These are phyloP conservation scores for Canavalia gladiata DNA, from an alignment of 306 rosid species.

Conservation along the genomic window DNA sequence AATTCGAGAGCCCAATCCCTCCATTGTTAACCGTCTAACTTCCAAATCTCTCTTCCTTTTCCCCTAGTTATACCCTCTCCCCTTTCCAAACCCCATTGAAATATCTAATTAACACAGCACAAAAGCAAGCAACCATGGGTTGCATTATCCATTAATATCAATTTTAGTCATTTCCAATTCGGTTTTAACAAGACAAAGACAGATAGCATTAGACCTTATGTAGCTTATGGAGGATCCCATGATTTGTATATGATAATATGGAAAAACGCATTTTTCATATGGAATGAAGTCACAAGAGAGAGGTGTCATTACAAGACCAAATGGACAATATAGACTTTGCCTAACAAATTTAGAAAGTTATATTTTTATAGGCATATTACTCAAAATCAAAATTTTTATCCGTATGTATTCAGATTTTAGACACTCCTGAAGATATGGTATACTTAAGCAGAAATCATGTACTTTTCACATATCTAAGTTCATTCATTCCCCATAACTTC, in stretches of 20 bases:
- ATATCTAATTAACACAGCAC: neutral
- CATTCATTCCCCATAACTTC: neutral
- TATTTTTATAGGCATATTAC: neutral
- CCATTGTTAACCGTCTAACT: neutral
- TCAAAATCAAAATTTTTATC: neutral
- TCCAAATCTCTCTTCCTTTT: neutral
- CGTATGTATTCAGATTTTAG: neutral
- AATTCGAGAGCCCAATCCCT: neutral
- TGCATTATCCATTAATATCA: neutral
- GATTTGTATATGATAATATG: neutral
- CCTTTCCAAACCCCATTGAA: neutral
- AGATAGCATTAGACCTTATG: neutral
- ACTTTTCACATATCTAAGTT: neutral
- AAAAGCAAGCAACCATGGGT: neutral
- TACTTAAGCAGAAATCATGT: neutral
- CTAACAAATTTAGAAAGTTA: neutral
- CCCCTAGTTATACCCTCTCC: neutral
- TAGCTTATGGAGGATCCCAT: neutral
- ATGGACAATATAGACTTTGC: neutral
- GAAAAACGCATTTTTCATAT: neutral
- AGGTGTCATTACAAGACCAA: neutral
- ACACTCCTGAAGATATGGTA: neutral
- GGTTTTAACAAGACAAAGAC: neutral
- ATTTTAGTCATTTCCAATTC: neutral
- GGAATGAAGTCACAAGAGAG: conserved; percentile 16